phyloP scores from a whole-genome alignment of 495 filamentous ascomycete genomes.

The Trichocladium antarcticum region DNA sequence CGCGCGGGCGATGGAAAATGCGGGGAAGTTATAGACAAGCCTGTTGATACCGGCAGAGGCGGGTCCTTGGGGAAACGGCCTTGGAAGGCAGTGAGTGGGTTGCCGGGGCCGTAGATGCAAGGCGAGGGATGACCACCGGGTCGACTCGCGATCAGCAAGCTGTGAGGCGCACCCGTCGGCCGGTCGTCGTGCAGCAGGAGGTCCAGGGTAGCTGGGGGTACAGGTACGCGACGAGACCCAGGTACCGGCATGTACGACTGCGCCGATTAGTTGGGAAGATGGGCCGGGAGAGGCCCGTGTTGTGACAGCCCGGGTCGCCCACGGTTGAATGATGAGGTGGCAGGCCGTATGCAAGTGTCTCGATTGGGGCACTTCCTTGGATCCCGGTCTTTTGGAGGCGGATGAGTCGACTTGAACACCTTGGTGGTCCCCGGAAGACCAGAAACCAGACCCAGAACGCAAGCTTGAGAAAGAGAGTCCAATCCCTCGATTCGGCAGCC shows the following conservation, averaged over 20 bases:
- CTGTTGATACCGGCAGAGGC: conserved; percentile 8
- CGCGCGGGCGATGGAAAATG: conserved; percentile 8
- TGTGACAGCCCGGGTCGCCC: conserved; percentile 23
- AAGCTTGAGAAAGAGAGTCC: background rate
- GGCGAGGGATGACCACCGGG: conserved; percentile 19
- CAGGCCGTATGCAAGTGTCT: conserved; percentile 28
- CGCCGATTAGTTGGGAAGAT: conserved; percentile 20
- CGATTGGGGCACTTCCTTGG: conserved; percentile 21
- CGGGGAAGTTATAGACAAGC: conserved; percentile 19
- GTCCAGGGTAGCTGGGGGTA: conserved; percentile 20
- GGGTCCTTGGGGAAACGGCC: conserved; percentile 8
- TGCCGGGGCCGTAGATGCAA: conserved; percentile 17
- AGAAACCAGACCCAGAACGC: too few relatives aligned
- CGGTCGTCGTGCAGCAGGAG: conserved; percentile 6
- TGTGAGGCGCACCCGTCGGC: conserved; percentile 20
- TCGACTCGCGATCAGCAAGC: conserved; percentile 24
- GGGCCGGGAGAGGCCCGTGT: conserved; percentile 26
- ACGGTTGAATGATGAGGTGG: conserved; percentile 30
- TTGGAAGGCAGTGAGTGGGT: conserved; percentile 17
- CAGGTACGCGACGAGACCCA: conserved; percentile 25
- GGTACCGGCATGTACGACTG: conserved; percentile 25
- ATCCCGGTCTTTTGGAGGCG: conserved; percentile 16
- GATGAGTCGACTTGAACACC: background rate
- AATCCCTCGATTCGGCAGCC: background rate
- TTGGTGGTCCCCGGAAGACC: conserved; percentile 11